Base-by-base conservation (phyloP, 2,329 filamentous ascomycete species). In the Nannizzia gypsea region DNA sequence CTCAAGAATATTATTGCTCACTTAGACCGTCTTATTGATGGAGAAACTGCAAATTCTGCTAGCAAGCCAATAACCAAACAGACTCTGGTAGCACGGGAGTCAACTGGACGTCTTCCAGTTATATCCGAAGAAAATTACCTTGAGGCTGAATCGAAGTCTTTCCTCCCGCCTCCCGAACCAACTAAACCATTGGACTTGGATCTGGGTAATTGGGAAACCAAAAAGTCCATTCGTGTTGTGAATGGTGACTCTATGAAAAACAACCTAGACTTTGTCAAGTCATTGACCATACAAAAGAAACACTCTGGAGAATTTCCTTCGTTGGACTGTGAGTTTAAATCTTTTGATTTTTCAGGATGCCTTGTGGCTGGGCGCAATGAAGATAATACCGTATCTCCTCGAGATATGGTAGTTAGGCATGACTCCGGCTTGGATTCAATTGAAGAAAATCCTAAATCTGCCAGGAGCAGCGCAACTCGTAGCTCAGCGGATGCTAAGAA, bases 1-100 rank as follows among this genome's bases (percentile, higher is more conserved):
- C 76, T 85, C 46, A 77, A 81, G 34, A 80, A 83, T 54, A 79
- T 87, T 24, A 80, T 87, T 52, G 77, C 77, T 6, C 79, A 84
- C 63, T 74, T 85, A 11, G 82, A 85, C 69, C 76, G 77, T 17
- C 71, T 84, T 26, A 81, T 84, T 63, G 71, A 78, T 56, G 76
- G 77, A n/a, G 65, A 67, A 26, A 55, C 63, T 56, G 68, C 69
- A 26, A 72, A 72, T 9, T 82, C 80, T 60, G 78, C 78, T 26
- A 77, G 78, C n/a, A 67, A 73, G 61, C 66, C 67, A 58, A 56
- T 60, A 48, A 26, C 54, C 3, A 36, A 36, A 20, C 54, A 56
- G 15, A 56, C 44, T 9, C 22, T 48, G 2, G 28, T 26, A 54
- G 17, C n/a, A 44, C 44, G 48, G 36, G 56, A 24, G 58, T 26